Evolutionary conservation across 768 basidiomycete species (phyloP), one percentile per base, ranked within the genome.

Genomic region (Holtermanniella nyarrowii): DNA sequence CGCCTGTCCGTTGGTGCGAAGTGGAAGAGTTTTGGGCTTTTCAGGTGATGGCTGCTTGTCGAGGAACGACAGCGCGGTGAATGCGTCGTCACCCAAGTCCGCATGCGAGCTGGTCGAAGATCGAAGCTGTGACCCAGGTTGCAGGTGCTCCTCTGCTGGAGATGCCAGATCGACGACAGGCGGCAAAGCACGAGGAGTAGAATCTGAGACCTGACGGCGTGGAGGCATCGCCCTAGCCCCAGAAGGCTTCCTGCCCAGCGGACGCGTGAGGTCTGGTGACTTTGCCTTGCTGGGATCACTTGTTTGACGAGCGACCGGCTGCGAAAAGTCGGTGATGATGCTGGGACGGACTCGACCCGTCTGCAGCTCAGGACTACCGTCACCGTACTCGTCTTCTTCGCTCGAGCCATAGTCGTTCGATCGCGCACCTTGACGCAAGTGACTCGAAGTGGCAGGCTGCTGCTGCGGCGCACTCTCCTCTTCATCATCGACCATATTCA

Each of bases 31-130:
- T 26, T 45, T 55, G 23, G 31, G 31, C 26, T 56, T 60, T 22
- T 48, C 56, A 20, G 62, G 59, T 21, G 68, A 69, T 2, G 65
- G 70, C 27, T 57, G 54, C 27, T 64, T 62, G 75, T 57, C 81
- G 51, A 89, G 75, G 72, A 86, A 89, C 25, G 81, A 79, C 61
- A 90, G 62, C 1, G 85, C 87, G 2, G 85, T 87, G 44, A 88
- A 74, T 11, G 82, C 86, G 72, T 88, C 87, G 2, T 65, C 65
- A 22, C 76, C 76, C 42, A 54, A 20, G 44, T 53, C 23, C 48
- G 48, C 16, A 46, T 31, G 26, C 18, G 41, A 7, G 25, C 2
- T 14, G 24, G 44, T 10, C 21, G 43, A 26, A 26, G 26, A 49
- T 31, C 23, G 10, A 37, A 37, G 31, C 31, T 37, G 26, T 12